phyloP scores from a whole-genome alignment of 2,329 filamentous ascomycete genomes.

The Fusarium penzigii region DNA sequence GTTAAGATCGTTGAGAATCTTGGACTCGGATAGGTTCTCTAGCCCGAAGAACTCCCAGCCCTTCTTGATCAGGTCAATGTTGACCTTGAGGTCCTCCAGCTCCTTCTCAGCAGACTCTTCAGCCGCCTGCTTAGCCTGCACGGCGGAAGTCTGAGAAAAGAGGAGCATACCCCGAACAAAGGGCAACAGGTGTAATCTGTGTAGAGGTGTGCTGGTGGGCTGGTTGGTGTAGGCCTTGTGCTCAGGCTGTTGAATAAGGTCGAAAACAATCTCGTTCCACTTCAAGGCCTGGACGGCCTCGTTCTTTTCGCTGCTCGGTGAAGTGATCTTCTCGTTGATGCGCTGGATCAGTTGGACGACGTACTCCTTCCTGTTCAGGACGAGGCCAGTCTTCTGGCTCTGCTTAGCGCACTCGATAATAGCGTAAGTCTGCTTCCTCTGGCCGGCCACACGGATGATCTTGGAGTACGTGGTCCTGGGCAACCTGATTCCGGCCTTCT shows the following conservation, averaged over 20 bases:
- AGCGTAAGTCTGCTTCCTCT: slow-evolving; percentile 42
- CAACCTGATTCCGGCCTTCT: slow-evolving; percentile 44
- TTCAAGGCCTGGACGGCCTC: slow-evolving; percentile 45
- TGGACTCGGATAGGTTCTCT: slow-evolving; percentile 19
- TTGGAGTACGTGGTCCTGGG: slow-evolving; percentile 35
- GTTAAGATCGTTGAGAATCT: slow-evolving; percentile 29
- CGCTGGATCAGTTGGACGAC: slow-evolving; percentile 32
- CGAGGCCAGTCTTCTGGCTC: slow-evolving; percentile 47
- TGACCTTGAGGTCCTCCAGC: slow-evolving; percentile 30
- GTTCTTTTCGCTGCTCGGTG: slow-evolving; percentile 19
- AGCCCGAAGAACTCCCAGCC: slow-evolving; percentile 27
- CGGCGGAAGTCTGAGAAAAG: slow-evolving; percentile 30
- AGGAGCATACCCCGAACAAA: slow-evolving; percentile 34
- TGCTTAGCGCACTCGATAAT: slow-evolving; percentile 54
- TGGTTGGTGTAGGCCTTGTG: slow-evolving; percentile 32
- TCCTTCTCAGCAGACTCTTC: slow-evolving; percentile 27
- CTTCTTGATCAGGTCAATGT: slow-evolving; percentile 27
- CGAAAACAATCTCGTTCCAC: slow-evolving; percentile 50
- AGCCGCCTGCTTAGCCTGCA: slow-evolving; percentile 27
- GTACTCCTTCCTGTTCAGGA: slow-evolving; percentile 43
- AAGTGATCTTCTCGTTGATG: slow-evolving; percentile 41
- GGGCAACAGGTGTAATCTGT: slow-evolving; percentile 28
- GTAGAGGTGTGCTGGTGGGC: slow-evolving; percentile 8
- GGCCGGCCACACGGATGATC: slow-evolving; percentile 44
- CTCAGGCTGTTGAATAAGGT: slow-evolving; percentile 47